phyloP scores from a whole-genome alignment of 805 yeast species.

The Pichia phayaonensis region DNA sequence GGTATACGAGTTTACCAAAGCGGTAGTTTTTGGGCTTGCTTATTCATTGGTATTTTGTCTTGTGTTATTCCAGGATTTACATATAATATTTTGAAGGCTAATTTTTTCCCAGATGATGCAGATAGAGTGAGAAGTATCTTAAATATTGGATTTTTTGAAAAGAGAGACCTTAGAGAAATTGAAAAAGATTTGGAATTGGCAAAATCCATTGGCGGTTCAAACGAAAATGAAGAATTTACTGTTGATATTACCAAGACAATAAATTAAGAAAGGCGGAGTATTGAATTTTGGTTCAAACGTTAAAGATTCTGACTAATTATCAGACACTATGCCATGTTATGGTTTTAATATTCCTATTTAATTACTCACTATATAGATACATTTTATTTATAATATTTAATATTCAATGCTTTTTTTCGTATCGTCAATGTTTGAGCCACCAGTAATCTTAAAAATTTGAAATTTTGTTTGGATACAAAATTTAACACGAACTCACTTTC shows the following conservation, averaged over 20 bases:
- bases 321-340: too few species aligned
- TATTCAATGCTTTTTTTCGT: neutral
- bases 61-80: constrained; percentile 57
- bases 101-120: constrained; percentile 56
- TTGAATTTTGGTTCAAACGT: neutral
- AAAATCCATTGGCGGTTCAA: constrained; percentile 5
- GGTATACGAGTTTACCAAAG: constrained; percentile 59
- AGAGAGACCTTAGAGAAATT: constrained; percentile 21
- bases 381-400: too few species aligned
- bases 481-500: too few species aligned
- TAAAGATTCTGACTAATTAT: neutral
- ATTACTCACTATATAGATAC: neutral
- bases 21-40: constrained; percentile 56
- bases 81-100: constrained; percentile 39
- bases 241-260: neutral
- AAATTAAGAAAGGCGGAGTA: neutral
- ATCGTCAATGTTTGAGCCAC: neutral
- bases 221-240: neutral
- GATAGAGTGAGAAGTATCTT: constrained; percentile 65
- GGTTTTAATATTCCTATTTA: neutral
- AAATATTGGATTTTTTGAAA: constrained; percentile 42
- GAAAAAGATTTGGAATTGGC: constrained; percentile 5
- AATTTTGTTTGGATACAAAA: neutral
- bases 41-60: constrained; percentile 45
- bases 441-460: neutral